Conservation (phyloP, 768 basidiomycete genomes). For the Mycena galopus region DNA sequence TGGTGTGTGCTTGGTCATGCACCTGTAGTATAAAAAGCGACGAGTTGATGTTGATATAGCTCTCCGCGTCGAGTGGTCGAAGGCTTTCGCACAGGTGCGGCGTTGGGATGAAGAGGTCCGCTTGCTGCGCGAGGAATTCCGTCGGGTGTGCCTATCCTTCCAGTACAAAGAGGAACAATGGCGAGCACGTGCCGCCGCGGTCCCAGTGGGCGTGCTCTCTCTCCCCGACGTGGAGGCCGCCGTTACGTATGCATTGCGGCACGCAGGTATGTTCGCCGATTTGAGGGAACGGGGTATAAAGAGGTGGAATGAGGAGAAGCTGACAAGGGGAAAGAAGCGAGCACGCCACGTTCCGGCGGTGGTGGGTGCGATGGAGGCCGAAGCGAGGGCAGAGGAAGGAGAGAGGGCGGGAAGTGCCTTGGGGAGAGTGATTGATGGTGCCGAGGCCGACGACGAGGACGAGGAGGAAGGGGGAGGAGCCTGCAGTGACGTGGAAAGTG, state of each 20-base stretch:
- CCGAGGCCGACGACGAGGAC: no score
- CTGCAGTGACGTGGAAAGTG: not conserved
- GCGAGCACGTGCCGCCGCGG: not conserved
- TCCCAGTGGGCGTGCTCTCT: not conserved
- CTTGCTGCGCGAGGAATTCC: slow-evolving; percentile 20
- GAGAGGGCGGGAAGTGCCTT: not conserved
- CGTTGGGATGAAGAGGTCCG: slow-evolving; percentile 32
- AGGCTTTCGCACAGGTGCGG: not conserved
- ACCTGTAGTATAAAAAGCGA: no score
- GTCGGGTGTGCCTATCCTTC: not conserved
- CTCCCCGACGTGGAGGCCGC: not conserved
- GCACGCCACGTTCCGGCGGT: not conserved
- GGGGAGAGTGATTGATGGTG: not conserved
- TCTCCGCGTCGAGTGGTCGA: slow-evolving; percentile 27
- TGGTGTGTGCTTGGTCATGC: not conserved
- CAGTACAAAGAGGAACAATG: slow-evolving; percentile 10
- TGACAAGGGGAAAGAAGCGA: not conserved
- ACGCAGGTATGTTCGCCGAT: not conserved
- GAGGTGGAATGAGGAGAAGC: not conserved
- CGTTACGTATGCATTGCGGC: not conserved
- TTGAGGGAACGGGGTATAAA: not conserved
- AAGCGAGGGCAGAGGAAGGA: not conserved
- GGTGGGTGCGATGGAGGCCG: not conserved
- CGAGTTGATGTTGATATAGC: slow-evolving; percentile 2
- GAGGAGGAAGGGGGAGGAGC: not conserved